Evolutionary conservation across 2,329 filamentous ascomycete genomes (phyloP), one percentile per base, ranked within the genome.

Genomic region (Cladosporium cucumerinum): DNA sequence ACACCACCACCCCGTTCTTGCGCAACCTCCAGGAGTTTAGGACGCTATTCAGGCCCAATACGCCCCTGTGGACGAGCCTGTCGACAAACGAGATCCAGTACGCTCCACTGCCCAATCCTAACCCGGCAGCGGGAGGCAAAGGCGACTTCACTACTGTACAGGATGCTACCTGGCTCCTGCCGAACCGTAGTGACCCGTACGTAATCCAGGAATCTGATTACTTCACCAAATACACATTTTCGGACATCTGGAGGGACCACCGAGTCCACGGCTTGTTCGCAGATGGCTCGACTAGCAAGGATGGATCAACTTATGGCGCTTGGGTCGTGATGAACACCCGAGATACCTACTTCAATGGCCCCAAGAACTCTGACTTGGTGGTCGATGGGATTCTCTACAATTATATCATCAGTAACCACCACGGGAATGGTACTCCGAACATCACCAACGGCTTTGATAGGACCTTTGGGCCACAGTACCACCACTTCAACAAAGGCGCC

Each of bases 381-480:
- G 87, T 89, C 0, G 87, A 89, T 68, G 86, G 86, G 0, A 88
- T 89, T 55, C 81, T 89, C 0, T 88, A 89, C 72, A 87, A 89
- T 70, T 89, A 89, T 70, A 82, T 85, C 46, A 82, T 84, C 6
- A 86, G 83, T 0, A 88, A 88, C 66, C 86, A 89, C 68, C 86
- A 89, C 62, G 86, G 87, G 6, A 84, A 85, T 65, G 83, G 84
- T 49, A 86, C 84, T 16, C 86, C 87, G 6, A 87, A 88, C 69
- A 88, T 89, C 69, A 87, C 84, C 0, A 74, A 86, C 66, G 87
- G 87, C 0, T 88, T 88, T 67, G 86, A 89, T 69, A 81, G 86
- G 2, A 89, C 87, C 0, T 88, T 88, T 70, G 87, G 87, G 1
- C 87, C 86, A 6, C 82, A 85, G 72, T 88, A 83, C 70, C 89